A percentile compares a stretch with the other conserved stretches of the same genome.
Evolutionary conservation across 495 filamentous ascomycete genomes (phyloP).

Genomic region (Chaetomium cochliodes): DNA sequence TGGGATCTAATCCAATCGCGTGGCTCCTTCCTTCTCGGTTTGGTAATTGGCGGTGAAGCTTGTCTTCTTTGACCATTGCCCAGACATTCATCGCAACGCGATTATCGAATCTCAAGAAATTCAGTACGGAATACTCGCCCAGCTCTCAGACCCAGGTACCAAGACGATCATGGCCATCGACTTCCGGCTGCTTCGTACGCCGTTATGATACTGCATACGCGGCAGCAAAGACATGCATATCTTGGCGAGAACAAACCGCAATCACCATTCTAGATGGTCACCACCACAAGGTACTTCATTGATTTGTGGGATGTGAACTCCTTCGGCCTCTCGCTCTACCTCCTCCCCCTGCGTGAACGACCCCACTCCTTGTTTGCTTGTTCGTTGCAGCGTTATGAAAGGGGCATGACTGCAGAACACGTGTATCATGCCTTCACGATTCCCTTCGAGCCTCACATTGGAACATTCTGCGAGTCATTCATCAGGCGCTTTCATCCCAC

Average conservation of each 20-base stretch:
- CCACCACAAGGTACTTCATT: too few relatives aligned
- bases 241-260: slow-evolving; percentile 13
- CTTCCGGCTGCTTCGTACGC: background rate
- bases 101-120: background rate
- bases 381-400: background rate
- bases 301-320: too few relatives aligned
- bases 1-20: slow-evolving; percentile 1
- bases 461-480: slow-evolving; percentile 4
- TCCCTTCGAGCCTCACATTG: background rate
- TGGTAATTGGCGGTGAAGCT: slow-evolving; percentile 5
- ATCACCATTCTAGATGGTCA: too few relatives aligned
- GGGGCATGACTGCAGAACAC: slow-evolving; percentile 3
- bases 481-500: background rate
- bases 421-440: background rate
- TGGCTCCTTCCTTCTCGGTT: slow-evolving; percentile 10
- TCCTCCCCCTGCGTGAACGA: too few relatives aligned
- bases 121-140: background rate
- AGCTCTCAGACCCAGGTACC: background rate
- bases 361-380: background rate
- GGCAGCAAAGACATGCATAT: slow-evolving; percentile 2
- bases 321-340: background rate
- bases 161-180: background rate
- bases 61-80: background rate
- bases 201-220: background rate
- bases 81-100: background rate